Base-by-base conservation (phyloP, 148 eudicot genomes). In the Heliosperma pusillum region DNA sequence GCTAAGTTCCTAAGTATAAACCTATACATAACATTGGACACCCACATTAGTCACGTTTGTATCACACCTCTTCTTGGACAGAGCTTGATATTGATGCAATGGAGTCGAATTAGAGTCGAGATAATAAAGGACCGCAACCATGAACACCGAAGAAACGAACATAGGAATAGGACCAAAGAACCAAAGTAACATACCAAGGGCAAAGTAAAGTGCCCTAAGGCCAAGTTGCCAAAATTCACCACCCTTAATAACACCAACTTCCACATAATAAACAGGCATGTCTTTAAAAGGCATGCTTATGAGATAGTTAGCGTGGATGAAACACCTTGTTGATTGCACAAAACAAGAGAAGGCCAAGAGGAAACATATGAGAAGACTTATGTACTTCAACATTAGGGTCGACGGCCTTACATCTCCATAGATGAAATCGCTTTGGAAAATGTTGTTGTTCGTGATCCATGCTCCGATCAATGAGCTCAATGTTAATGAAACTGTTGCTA, bases 141-240 rank as follows among this genome's bases (percentile, higher is more conserved):
- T 87, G 2, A 57, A 45, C 22, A 80, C 70, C 10, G 91, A 86
- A 45, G 91, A 82, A 56, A 72, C 76, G 53, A 93, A 84, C 97
- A 93, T 89, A 10, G 96, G 96, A 12, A 93, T 89, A 1, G 96
- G 93, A 1, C 96, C 91, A 70, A 93, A 90, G 74, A 93, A 90
- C 97, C 97, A 90, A 63, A 87, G 70, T 76, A 93, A 76, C 85
- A 93, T 70, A 44, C 65, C 73, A 7, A 84, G 84, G 6, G 97
- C 91, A 75, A 93, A 88, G 67, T 93, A 90, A 5, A 90, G 82
- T 13, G 91, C 86, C 67, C 96, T 83, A 13, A 93, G 86, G 13
- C 96, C 96, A 57, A 89, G 75, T 55, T 89, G 85, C 93, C 96
- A 93, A 67, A 85, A 90, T 52, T 90, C 91, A 11, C 89, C 89